These are phyloP conservation scores for Kwoniella mangroviensis DNA, from an alignment of 768 basidiomycete species.

Conservation along the genomic window DNA sequence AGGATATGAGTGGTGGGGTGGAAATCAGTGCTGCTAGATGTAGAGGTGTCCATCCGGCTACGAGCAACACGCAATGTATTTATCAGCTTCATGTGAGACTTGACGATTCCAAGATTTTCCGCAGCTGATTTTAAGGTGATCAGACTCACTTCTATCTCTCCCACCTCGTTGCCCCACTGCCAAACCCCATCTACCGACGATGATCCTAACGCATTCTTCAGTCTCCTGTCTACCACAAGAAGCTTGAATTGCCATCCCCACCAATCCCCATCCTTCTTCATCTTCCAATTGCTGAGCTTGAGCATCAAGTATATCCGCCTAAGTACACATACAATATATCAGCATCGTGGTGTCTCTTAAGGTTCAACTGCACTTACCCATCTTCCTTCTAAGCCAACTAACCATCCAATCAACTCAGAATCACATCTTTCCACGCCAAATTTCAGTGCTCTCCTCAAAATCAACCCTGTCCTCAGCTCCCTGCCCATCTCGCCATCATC, in stretches of 20 bases:
- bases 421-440: slow-evolving; percentile 43
- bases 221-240: slow-evolving; percentile 86
- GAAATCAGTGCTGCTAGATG: slow-evolving; percentile 88
- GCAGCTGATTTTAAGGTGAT: slow-evolving; percentile 14
- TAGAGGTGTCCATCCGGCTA: slow-evolving; percentile 93
- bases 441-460: slow-evolving; percentile 43
- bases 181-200: slow-evolving; percentile 63
- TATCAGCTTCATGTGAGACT: background rate
- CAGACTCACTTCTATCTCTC: slow-evolving; percentile 67
- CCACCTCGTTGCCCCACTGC: slow-evolving; percentile 41
- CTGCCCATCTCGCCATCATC: slow-evolving; percentile 14
- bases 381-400: slow-evolving; percentile 44
- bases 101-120: background rate
- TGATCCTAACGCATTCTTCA: slow-evolving; percentile 82
- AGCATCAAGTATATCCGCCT: slow-evolving; percentile 41
- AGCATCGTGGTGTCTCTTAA: no score
- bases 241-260: slow-evolving; percentile 51
- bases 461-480: slow-evolving; percentile 27
- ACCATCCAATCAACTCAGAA: slow-evolving; percentile 28
- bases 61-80: background rate
- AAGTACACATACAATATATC: background rate
- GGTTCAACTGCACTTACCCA: slow-evolving; percentile 31
- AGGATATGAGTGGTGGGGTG: slow-evolving; percentile 87
- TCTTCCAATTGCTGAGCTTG: slow-evolving; percentile 64
- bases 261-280: slow-evolving; percentile 77